phyloP scores from a whole-genome alignment of 108 stramenopile genomes.

The Stephanodiscus triporus region DNA sequence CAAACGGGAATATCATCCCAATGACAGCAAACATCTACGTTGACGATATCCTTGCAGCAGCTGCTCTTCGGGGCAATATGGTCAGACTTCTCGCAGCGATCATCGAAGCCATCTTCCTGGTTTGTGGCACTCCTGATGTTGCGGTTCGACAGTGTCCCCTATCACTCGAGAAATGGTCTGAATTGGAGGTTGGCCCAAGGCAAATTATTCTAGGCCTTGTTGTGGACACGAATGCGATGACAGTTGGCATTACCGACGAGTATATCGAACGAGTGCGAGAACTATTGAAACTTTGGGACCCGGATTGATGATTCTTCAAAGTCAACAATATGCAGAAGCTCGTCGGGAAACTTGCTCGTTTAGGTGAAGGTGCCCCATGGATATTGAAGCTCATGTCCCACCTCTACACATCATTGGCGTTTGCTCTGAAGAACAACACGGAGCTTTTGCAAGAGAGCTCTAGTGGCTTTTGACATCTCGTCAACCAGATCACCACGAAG shows the following conservation, averaged over 20 bases:
- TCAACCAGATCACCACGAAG: no score
- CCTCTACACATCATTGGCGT: slow-evolving; percentile 14
- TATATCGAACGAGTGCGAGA: no score
- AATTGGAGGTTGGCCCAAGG: no score
- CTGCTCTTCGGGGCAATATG: no score
- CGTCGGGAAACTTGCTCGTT: not conserved
- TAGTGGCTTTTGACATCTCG: not conserved
- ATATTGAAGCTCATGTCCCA: slow-evolving; percentile 17
- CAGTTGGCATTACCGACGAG: no score
- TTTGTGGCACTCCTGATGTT: no score
- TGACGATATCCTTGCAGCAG: not conserved
- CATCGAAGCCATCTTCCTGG: slow-evolving; percentile 6
- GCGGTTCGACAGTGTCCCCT: no score
- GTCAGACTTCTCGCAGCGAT: no score
- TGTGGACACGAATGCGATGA: no score
- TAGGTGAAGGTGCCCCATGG: slow-evolving; percentile 9
- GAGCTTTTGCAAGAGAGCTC: not conserved
- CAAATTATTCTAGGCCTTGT: no score
- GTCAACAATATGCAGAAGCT: slow-evolving; percentile 5
- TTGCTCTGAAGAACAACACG: slow-evolving; percentile 13
- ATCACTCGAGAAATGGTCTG: no score
- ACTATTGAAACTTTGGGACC: no score
- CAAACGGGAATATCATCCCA: not conserved
- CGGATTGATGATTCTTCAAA: not conserved
- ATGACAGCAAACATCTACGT: not conserved